Base-by-base conservation (phyloP, 768 basidiomycete genomes). In the Suillus variegatus region DNA sequence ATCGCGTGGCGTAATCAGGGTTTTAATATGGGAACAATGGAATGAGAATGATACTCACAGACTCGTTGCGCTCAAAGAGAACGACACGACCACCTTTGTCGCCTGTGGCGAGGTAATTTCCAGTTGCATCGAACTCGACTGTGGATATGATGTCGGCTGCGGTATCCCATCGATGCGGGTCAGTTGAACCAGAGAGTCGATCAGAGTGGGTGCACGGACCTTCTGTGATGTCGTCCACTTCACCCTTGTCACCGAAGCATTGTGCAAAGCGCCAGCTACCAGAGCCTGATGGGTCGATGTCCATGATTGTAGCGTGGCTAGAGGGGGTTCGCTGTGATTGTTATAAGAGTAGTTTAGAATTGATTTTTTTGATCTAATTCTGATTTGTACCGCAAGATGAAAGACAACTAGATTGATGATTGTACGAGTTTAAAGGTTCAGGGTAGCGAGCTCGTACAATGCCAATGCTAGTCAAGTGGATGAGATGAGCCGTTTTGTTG, bases 131-230 rank as follows among this genome's bases (percentile, higher is more conserved):
- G 75, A 99, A 99, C 83, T 99, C 97, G 77, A 99, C 97, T 66
- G 97, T 97, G 60, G 97, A 99, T 80, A 99, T 99, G 84, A 99
- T 99, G 85, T 99, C 97, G 84, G 97, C 95, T 98, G 81, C 68
- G 58, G 58, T 43, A 12, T 60, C 58, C 58, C 40, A 60, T 60
- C 58, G 58, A 60, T 60, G 58, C 41, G 58, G 41, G 58, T 60
- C 58, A 60, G 58, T 60, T 60, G 71, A 73, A 69, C 43, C 65
- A 62, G 64, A 51, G 72, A 62, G 74, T 54, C 63, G 36, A 67
- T 64, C 72, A 69, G 66, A 74, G 65, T 64, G 65, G 65, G 55
- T 58, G 63, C 51, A 74, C 85, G 66, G 68, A 95, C 95, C 97
- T 85, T 99, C 97, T 66, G 97, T 99, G 75, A 99, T 99, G 78